Evolutionary conservation across 225 moss, liverwort and hornwort species (phyloP).

Genomic region (Ulota crispa): DNA sequence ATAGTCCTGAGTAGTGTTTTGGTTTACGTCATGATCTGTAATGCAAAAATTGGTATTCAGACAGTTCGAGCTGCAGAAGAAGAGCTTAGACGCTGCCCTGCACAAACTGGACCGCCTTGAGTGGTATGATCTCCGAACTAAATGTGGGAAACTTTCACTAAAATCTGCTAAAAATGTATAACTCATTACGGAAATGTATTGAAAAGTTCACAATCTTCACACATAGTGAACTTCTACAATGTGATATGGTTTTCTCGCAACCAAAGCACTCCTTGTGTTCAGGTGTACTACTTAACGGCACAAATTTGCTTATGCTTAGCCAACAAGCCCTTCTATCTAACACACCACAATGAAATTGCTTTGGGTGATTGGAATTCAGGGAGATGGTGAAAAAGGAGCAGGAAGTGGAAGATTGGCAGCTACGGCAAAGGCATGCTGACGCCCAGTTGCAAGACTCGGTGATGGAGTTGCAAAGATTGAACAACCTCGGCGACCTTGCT

Average conservation of each 20-base stretch:
- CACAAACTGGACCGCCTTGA: conserved; percentile 71
- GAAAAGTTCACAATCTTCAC: background rate
- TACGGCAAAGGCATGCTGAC: conserved; percentile 67
- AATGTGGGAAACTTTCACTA: background rate
- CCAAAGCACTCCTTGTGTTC: background rate
- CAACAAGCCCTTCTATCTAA: background rate
- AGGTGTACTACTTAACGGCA: background rate
- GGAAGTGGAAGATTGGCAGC: conserved; percentile 75
- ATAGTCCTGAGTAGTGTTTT: background rate
- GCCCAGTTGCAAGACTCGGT: conserved; percentile 64
- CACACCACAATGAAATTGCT: background rate
- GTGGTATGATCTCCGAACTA: conserved; percentile 42
- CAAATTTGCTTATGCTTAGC: background rate
- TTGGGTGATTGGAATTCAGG: conserved; percentile 40
- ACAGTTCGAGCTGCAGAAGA: conserved; percentile 80
- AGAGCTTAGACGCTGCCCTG: conserved; percentile 81
- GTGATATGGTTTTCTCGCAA: background rate
- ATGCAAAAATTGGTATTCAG: conserved; percentile 46
- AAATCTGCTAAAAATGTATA: background rate
- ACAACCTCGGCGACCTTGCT: conserved; percentile 25
- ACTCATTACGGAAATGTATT: background rate
- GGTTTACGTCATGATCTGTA: conserved; percentile 5
- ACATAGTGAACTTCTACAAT: background rate
- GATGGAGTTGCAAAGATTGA: conserved; percentile 50
- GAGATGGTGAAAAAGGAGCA: conserved; percentile 79